Base-by-base conservation (phyloP, 805 yeast species). In the Cyberlindnera xylosilytica region DNA sequence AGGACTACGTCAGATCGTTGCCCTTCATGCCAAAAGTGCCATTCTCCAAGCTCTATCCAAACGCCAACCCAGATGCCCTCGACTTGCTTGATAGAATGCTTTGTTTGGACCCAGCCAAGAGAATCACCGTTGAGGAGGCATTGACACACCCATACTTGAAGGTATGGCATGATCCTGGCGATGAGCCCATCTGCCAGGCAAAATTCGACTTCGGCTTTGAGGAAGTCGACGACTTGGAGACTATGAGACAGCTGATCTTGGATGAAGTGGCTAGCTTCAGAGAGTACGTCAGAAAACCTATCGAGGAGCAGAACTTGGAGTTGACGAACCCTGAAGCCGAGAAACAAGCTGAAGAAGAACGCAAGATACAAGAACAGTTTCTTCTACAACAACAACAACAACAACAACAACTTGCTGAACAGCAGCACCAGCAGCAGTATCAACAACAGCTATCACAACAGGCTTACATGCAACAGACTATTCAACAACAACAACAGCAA, bases 111-210 rank as follows among this genome's bases (percentile, higher is more conserved):
- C 98, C 98, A 4, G 73, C 70, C 34, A 75, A 78, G 54, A 76
- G 99, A 63, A 83, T 90, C 42, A 80, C 89, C 0, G 98, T 90
- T 4, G 88, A 85, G 44, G 84, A 88, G 53, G 97, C 98, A 0
- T 69, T 93, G 38, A 74, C 72, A 46, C 99, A 93, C 65, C 96
- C 97, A 8, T 93, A 91, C 61, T 66, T 93, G 42, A 73, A 81
- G 36, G 76, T 86, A 24, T 93, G 97, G 90, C 97, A 88, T 60
- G 96, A 89, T 63, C 93, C 96, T 6, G 75, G 77, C 23, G 98
- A 93, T 60, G 98, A 93, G 64, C 90, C 90, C 7, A 81, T 74
- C 37, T 88, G 97, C 61, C 77, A 79, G 35, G 72, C 77, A 2
- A 84, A 85, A 54, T 90, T 90, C 61, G 96, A 90, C 58, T 90